Evolutionary conservation across 768 basidiomycete species (phyloP).

Genomic region (Pulveroboletus sp.): DNA sequence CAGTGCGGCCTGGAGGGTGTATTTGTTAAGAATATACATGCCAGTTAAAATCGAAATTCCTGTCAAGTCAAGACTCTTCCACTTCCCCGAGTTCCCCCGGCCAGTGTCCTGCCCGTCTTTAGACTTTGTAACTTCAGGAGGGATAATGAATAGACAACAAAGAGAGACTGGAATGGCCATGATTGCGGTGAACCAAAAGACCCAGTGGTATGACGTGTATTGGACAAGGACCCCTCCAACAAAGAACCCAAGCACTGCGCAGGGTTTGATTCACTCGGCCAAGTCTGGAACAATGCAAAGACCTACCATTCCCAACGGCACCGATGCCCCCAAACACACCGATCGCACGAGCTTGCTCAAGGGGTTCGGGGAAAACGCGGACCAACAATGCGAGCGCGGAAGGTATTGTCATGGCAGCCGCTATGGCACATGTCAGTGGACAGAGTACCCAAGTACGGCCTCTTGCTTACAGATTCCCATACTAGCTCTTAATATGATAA

Average conservation of each 20-base stretch:
- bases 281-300: not conserved
- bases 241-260: constrained; percentile 38
- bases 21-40: constrained; percentile 5
- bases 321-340: constrained; percentile 46
- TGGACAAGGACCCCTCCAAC: constrained; percentile 43
- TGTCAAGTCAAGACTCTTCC: constrained; percentile 35
- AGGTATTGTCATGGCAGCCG: constrained; percentile 49
- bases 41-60: constrained; percentile 41
- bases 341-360: constrained; percentile 48
- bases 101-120: not conserved
- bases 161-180: constrained; percentile 35
- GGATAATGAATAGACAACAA: constrained; percentile 34
- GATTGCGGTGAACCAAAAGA: constrained; percentile 48
- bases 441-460: not conserved
- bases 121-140: constrained; percentile 15
- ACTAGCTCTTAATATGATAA: constrained; percentile 50
- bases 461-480: constrained; percentile 41
- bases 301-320: constrained; percentile 42
- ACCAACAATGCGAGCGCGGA: constrained; percentile 49
- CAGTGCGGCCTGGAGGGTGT: not conserved
- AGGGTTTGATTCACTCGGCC: not conserved
- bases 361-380: constrained; percentile 46
- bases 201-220: constrained; percentile 45
- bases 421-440: constrained; percentile 21
- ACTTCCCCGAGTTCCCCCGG: constrained; percentile 18